A percentile compares a stretch with the other conserved stretches of the same genome.
Conservation (phyloP, 352 stramenopile species). For the Pythium angustatum region DNA sequence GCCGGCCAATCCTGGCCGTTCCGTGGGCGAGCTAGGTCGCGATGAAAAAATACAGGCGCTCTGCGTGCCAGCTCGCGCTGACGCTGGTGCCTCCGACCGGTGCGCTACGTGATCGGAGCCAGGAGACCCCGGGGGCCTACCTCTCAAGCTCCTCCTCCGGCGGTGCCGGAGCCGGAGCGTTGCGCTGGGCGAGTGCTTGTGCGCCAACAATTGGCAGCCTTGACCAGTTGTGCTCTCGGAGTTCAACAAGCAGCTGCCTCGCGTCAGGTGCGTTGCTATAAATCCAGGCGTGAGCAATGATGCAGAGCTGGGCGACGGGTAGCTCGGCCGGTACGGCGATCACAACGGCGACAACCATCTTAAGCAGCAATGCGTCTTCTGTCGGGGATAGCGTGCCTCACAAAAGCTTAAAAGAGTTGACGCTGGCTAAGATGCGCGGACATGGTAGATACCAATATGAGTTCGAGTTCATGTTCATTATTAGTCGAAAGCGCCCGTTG, state of each 20-base stretch:
- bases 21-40: not conserved
- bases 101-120: not conserved
- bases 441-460: too few relatives aligned
- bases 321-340: not conserved
- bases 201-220: not conserved
- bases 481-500: too few relatives aligned
- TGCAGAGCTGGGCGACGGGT: not conserved
- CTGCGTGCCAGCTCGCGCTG: not conserved
- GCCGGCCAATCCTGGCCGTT: not conserved
- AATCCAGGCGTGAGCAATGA: not conserved
- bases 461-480: too few relatives aligned
- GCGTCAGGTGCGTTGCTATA: not conserved
- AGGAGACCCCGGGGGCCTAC: not conserved
- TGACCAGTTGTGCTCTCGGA: not conserved
- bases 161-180: not conserved
- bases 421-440: too few relatives aligned
- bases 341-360: not conserved
- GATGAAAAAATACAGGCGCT: not conserved
- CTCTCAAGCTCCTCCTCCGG: not conserved
- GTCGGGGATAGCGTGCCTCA: not conserved
- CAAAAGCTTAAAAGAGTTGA: too few relatives aligned
- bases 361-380: not conserved
- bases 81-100: too few relatives aligned
- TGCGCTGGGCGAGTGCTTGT: not conserved
- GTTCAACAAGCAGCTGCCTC: not conserved